Percentiles rank a stretch among this genome's conserved stretches.
Evolutionary conservation across 306 rosid species (phyloP).

Genomic region (Rubus parviflorus): DNA sequence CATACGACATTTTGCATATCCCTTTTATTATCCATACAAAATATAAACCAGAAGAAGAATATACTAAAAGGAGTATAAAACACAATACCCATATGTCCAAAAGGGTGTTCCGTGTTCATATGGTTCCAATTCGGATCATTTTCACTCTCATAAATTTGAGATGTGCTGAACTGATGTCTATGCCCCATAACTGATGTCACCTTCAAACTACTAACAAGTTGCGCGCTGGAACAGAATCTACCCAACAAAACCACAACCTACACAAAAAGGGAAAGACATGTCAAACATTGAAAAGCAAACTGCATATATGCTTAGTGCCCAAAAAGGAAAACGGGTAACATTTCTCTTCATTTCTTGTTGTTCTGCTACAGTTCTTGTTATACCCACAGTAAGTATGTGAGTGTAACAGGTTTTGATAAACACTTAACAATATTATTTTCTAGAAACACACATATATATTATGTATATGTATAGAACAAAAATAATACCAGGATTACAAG

Average conservation of each 20-base stretch:
- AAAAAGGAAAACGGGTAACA: background rate
- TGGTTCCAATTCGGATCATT: conserved; percentile 79
- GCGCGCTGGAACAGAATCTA: conserved; percentile 19
- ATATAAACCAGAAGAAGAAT: background rate
- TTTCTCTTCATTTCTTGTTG: background rate
- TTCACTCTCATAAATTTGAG: conserved; percentile 66
- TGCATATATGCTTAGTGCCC: conserved; percentile 3
- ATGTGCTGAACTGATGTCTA: conserved; percentile 58
- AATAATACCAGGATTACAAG: background rate
- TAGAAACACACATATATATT: background rate
- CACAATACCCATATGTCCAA: conserved; percentile 61
- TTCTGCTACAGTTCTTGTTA: background rate
- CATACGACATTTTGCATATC: background rate
- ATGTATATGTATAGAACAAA: background rate
- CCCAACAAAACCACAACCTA: conserved; percentile 40
- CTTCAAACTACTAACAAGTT: conserved; percentile 34
- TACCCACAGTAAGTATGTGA: background rate
- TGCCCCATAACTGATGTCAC: conserved; percentile 63
- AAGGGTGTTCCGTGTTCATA: conserved; percentile 62
- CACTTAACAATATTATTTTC: background rate
- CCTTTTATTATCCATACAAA: background rate
- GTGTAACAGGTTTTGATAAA: background rate
- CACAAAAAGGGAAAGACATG: conserved; percentile 23
- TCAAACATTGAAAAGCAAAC: conserved; percentile 25
- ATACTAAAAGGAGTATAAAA: conserved; percentile 23